A percentile compares a stretch with the other conserved stretches of the same genome.
phyloP scores from a whole-genome alignment of 2,329 filamentous ascomycete species.

The Ophiostoma himal-ulmi region DNA sequence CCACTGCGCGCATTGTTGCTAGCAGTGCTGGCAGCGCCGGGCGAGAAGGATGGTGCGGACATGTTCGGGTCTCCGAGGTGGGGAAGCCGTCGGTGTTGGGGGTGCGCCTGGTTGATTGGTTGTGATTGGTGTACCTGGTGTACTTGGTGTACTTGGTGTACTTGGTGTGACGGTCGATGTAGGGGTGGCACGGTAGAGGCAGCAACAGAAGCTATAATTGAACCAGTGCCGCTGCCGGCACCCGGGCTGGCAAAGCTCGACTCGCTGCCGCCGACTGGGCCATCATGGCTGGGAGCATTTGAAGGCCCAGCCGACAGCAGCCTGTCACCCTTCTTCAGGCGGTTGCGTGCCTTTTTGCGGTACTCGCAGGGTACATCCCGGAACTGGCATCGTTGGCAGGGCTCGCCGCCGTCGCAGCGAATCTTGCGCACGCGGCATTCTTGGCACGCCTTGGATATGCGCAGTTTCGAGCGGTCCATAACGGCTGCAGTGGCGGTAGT shows the following conservation, averaged over 20 bases:
- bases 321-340: constrained; percentile 21
- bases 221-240: background rate
- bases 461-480: constrained; percentile 21
- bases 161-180: background rate
- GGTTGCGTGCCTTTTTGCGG: constrained; percentile 25
- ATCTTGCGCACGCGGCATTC: constrained; percentile 26
- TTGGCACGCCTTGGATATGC: constrained; percentile 26
- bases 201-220: background rate
- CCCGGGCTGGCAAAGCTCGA: constrained; percentile 3
- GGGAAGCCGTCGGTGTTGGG: background rate
- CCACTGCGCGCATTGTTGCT: constrained; percentile 9
- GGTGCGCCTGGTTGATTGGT: background rate
- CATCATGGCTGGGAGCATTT: background rate
- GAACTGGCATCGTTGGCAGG: constrained; percentile 24
- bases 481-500: background rate
- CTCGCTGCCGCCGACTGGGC: background rate
- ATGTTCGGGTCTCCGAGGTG: constrained; percentile 9
- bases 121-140: background rate
- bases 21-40: constrained; percentile 3
- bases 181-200: background rate
- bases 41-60: background rate
- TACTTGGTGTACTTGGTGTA: background rate
- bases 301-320: background rate
- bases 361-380: constrained; percentile 24
- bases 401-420: constrained; percentile 25